Conservation (phyloP, 1,139 yeast species). For the Kluyveromyces sp. region DNA sequence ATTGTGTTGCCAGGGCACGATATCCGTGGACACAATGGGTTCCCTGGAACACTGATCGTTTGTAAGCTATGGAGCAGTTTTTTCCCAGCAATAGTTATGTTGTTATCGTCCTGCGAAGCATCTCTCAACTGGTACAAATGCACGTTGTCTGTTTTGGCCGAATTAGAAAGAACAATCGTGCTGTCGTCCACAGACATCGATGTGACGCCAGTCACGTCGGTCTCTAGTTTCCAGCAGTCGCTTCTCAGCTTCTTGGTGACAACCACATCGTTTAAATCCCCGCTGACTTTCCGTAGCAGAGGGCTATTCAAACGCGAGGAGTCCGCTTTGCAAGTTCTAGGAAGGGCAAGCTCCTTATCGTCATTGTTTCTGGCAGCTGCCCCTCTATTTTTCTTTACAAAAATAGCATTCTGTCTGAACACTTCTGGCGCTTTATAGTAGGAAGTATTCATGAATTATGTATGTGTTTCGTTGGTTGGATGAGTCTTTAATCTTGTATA, state of each 20-base stretch:
- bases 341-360: slow-evolving; percentile 1
- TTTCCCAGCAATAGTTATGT: not conserved
- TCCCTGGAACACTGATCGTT: slow-evolving; percentile 22
- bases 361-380: slow-evolving; percentile 1
- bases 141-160: slow-evolving; percentile 13
- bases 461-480: no score
- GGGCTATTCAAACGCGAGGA: slow-evolving; percentile 14
- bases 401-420: slow-evolving; percentile 24
- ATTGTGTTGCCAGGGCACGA: slow-evolving; percentile 10
- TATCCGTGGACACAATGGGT: slow-evolving; percentile 13
- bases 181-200: slow-evolving; percentile 14
- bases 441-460: not conserved
- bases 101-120: no score
- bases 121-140: slow-evolving; percentile 14
- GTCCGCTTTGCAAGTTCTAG: slow-evolving; percentile 17
- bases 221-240: slow-evolving; percentile 18
- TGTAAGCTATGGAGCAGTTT: slow-evolving; percentile 17
- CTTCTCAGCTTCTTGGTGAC: slow-evolving; percentile 22
- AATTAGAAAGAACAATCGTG: slow-evolving; percentile 15
- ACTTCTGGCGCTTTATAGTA: slow-evolving; percentile 21
- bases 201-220: slow-evolving; percentile 6
- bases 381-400: slow-evolving; percentile 12
- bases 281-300: slow-evolving; percentile 22
- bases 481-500: no score
- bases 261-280: slow-evolving; percentile 24